Evolutionary conservation across 345 rosid genomes (phyloP).

Genomic region (Noccaea bulbosa): DNA sequence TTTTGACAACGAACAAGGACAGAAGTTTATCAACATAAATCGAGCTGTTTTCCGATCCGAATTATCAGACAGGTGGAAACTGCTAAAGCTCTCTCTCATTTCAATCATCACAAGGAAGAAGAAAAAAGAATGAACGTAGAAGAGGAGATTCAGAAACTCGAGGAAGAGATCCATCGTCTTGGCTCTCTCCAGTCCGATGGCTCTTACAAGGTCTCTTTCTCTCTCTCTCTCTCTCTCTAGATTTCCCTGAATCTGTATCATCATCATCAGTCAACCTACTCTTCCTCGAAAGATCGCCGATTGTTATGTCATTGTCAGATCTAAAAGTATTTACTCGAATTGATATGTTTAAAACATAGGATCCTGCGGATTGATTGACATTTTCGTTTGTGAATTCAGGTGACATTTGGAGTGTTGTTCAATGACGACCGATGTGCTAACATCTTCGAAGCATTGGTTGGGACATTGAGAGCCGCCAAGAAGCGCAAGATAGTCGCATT

Average conservation of each 20-base stretch:
- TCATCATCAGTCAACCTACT: not conserved
- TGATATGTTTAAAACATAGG: too few relatives aligned
- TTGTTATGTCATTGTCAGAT: constrained; percentile 20
- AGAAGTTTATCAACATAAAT: not conserved
- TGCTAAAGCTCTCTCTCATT: constrained; percentile 11
- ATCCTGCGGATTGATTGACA: not conserved
- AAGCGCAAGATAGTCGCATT: constrained; percentile 72
- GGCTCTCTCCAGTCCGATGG: constrained; percentile 82
- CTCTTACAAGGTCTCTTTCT: constrained; percentile 69
- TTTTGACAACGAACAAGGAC: too few relatives aligned
- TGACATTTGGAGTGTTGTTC: constrained; percentile 87
- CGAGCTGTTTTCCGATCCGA: constrained; percentile 3
- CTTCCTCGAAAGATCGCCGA: not conserved
- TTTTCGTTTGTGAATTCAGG: constrained; percentile 48
- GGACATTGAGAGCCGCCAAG: constrained; percentile 95
- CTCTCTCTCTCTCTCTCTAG: not conserved
- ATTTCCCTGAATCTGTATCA: constrained; percentile 6
- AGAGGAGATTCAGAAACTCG: constrained; percentile 81
- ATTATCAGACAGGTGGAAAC: not conserved
- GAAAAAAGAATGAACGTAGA: constrained; percentile 69
- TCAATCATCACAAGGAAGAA: constrained; percentile 4
- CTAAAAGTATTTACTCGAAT: too few relatives aligned
- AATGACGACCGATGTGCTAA: constrained; percentile 90
- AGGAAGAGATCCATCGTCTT: constrained; percentile 82
- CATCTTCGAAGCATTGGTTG: constrained; percentile 91